phyloP scores from a whole-genome alignment of 441 rosid species.

The Brassica balearica region DNA sequence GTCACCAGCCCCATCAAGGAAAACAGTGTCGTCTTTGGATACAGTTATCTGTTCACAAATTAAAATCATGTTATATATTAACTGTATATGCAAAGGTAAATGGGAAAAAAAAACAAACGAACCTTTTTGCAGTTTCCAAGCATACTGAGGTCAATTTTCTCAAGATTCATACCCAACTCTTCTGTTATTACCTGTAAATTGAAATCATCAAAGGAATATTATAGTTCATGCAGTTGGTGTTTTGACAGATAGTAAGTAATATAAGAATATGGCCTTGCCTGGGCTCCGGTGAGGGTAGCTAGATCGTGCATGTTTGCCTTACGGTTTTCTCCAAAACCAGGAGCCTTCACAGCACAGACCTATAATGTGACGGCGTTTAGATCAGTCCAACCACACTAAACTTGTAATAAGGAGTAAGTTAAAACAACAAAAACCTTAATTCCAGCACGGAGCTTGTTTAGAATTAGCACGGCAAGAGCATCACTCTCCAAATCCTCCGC shows the following conservation, averaged over 20 bases:
- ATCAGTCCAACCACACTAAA: conserved; percentile 1
- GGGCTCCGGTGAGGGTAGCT: conserved; percentile 78
- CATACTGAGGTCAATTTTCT: conserved; percentile 68
- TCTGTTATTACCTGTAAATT: conserved; percentile 68
- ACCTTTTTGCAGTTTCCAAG: conserved; percentile 90
- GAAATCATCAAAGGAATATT: not conserved
- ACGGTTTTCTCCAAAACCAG: conserved; percentile 91
- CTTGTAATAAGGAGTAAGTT: not conserved
- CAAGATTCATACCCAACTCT: conserved; percentile 79
- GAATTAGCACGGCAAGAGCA: conserved; percentile 73
- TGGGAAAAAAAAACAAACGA: not conserved
- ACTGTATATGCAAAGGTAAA: not conserved
- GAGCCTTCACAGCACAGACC: conserved; percentile 90
- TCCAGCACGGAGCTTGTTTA: conserved; percentile 91
- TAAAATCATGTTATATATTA: conserved; percentile 14
- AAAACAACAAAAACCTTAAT: conserved; percentile 53
- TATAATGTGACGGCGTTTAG: conserved; percentile 22
- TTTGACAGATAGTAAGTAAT: not conserved
- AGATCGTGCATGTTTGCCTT: conserved; percentile 78
- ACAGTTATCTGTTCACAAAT: conserved; percentile 45
- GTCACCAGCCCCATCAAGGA: conserved; percentile 72
- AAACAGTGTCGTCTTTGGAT: conserved; percentile 56
- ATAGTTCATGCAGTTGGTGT: conserved; percentile 9
- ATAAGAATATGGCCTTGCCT: conserved; percentile 46
- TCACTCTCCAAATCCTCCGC: conserved; percentile 90